Conservation (phyloP, 257 asterid species). For the Salvia hispanica region DNA sequence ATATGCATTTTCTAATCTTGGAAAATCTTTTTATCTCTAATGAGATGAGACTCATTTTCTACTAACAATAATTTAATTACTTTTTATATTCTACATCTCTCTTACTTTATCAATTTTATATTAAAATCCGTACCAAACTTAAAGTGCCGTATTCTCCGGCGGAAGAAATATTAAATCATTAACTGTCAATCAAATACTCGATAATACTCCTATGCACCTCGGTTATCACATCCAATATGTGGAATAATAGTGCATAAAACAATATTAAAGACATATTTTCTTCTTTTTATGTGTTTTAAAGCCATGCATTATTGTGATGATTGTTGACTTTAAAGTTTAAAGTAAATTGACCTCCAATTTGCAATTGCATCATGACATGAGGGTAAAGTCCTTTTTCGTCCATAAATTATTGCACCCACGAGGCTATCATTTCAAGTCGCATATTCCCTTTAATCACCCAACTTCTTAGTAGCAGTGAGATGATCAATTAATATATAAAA, state of each 20-base stretch:
- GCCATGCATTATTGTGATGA: constrained; percentile 15
- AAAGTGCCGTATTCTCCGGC: too few species aligned
- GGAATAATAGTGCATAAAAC: not conserved
- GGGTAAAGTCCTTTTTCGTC: not conserved
- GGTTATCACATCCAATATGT: not conserved
- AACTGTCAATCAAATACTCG: too few species aligned
- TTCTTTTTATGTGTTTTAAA: constrained; percentile 28
- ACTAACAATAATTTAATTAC: too few species aligned
- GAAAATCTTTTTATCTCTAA: too few species aligned
- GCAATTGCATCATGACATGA: not conserved
- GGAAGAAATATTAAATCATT: too few species aligned
- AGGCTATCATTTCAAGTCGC: not conserved
- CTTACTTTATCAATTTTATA: too few species aligned
- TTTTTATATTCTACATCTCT: too few species aligned
- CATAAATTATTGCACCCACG: constrained; percentile 11
- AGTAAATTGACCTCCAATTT: constrained; percentile 5
- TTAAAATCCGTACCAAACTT: too few species aligned
- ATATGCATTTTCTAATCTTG: too few species aligned
- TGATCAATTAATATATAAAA: not conserved
- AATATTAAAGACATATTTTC: not conserved
- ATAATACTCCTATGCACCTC: not conserved
- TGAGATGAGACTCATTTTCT: too few species aligned
- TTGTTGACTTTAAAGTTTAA: not conserved
- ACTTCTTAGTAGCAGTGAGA: not conserved
- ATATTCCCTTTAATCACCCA: not conserved